Base-by-base conservation (phyloP, 2,329 filamentous ascomycete species). In the Rosellinia necatrix region DNA sequence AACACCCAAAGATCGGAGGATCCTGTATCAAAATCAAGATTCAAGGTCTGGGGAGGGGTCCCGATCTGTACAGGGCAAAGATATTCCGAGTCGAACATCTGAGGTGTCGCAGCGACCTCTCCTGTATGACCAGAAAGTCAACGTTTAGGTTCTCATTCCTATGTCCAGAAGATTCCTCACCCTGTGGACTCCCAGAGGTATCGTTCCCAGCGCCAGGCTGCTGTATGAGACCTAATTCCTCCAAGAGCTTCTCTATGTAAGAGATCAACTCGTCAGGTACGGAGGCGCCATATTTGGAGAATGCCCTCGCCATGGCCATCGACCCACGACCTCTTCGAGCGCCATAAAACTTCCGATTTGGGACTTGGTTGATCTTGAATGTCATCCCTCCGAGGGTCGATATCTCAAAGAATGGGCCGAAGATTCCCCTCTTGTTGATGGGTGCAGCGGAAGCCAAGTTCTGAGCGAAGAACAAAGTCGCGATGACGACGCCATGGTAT, bases 1-100 rank as follows among this genome's bases (percentile, higher is more conserved):
- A 79, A 79, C 1, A 80, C 78, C 78, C 78, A 78, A 21, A 79
- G 68, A 53, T 80, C 76, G 9, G 75, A 74, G 2, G 76, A 78
- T 1, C 76, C 77, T 1, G 77, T 79, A 54, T 79, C 76, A 42
- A 79, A 76, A 61, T 77, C 72, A 44, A 79, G 64, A 30, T 74
- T 71, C 43, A 79, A 66, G 1, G 71, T 75, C 62, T 78, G 74
- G 3, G 74, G 68, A 7, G 76, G 76, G 5, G 74, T 73, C 8
- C 72, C 72, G 27, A 74, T 73, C 42, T 68, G 55, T 4, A 73
- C 71, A 9, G 70, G 70, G 17, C 62, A 68, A 22, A 73, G 42
- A 46, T 72, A 73, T 38, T 71, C 70, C 17, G 64, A 64, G 19
- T 73, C 71, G 30, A 68, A 67, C 64, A 64, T 64, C 32, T 67